A percentile compares a stretch with the other conserved stretches of the same genome.
phyloP scores from a whole-genome alignment of 495 filamentous ascomycete genomes.

The Lichina pygmaea region DNA sequence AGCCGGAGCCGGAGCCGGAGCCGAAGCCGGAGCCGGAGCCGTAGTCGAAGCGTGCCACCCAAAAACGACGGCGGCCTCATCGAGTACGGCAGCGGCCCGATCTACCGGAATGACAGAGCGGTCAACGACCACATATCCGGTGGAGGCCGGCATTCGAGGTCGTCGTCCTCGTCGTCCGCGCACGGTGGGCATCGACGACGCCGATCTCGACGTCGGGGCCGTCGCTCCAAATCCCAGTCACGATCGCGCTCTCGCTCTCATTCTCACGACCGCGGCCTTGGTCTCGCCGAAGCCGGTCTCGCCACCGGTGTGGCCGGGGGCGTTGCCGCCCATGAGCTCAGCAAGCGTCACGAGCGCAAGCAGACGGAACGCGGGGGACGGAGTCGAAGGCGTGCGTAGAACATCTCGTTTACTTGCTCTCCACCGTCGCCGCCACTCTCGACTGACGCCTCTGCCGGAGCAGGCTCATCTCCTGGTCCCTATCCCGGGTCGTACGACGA shows the following conservation, averaged over 20 bases:
- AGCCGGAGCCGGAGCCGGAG: constrained; percentile 20
- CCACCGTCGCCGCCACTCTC: not conserved
- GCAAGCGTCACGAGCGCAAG: constrained; percentile 39
- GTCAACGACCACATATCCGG: constrained; percentile 16
- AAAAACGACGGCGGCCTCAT: constrained; percentile 27
- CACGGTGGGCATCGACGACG: constrained; percentile 15
- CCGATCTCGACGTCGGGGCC: constrained; percentile 31
- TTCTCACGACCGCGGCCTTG: constrained; percentile 11
- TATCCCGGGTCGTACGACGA: not conserved
- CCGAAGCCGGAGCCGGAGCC: not conserved
- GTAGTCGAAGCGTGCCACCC: not conserved
- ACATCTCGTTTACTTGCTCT: not conserved
- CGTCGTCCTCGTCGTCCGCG: not conserved
- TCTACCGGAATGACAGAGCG: constrained; percentile 14
- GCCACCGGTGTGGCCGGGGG: constrained; percentile 42
- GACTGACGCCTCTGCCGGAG: constrained; percentile 7
- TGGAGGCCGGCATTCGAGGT: constrained; percentile 7
- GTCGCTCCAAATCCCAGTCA: not conserved
- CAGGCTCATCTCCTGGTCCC: not conserved
- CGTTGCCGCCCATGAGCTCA: constrained; percentile 41
- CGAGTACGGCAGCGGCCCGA: constrained; percentile 49
- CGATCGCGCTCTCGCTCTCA: constrained; percentile 6
- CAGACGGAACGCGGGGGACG: constrained; percentile 13
- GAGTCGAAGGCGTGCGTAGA: not conserved
- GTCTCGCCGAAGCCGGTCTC: constrained; percentile 39